A percentile compares a stretch with the other conserved stretches of the same genome.
phyloP scores from a whole-genome alignment of 768 basidiomycete species.

The Cystoderma amianthinum region DNA sequence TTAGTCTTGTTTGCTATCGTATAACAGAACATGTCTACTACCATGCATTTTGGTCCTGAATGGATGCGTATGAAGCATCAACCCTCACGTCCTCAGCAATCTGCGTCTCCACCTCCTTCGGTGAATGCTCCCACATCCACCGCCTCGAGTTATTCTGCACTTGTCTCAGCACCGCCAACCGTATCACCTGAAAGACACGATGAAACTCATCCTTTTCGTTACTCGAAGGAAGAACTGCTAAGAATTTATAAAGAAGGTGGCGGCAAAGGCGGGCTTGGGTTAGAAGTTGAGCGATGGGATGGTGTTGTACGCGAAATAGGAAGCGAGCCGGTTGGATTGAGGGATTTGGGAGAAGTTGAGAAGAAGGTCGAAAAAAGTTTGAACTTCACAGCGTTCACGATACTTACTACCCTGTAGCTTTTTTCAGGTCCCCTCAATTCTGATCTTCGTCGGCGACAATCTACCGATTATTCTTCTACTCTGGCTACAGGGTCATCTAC shows the following conservation, averaged over 20 bases:
- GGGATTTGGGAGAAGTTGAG: constrained; percentile 77
- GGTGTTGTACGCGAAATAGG: constrained; percentile 78
- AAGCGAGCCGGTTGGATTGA: constrained; percentile 65
- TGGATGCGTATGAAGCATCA: constrained; percentile 86
- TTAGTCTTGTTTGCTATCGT: neutral
- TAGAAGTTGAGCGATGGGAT: constrained; percentile 87
- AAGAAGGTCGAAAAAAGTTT: constrained; percentile 63
- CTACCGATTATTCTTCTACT: constrained; percentile 63
- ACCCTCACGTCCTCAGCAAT: constrained; percentile 42
- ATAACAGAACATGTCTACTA: constrained; percentile 44
- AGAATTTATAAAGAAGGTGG: constrained; percentile 78
- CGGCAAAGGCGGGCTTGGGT: constrained; percentile 64
- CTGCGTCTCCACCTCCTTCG: constrained; percentile 53
- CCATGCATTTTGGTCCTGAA: constrained; percentile 89
- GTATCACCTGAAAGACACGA: constrained; percentile 50
- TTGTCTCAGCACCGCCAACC: constrained; percentile 49
- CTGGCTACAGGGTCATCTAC: constrained; percentile 40
- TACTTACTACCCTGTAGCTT: constrained; percentile 43
- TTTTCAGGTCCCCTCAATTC: constrained; percentile 82
- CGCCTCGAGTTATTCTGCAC: constrained; percentile 66
- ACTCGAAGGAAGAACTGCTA: constrained; percentile 81
- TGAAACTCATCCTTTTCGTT: constrained; percentile 73
- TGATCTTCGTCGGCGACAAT: constrained; percentile 81
- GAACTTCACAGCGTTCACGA: constrained; percentile 10
- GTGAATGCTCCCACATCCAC: constrained; percentile 31